Evolutionary conservation across 108 stramenopile species (phyloP).

Genomic region (Cyclotella choctawhatcheeana): DNA sequence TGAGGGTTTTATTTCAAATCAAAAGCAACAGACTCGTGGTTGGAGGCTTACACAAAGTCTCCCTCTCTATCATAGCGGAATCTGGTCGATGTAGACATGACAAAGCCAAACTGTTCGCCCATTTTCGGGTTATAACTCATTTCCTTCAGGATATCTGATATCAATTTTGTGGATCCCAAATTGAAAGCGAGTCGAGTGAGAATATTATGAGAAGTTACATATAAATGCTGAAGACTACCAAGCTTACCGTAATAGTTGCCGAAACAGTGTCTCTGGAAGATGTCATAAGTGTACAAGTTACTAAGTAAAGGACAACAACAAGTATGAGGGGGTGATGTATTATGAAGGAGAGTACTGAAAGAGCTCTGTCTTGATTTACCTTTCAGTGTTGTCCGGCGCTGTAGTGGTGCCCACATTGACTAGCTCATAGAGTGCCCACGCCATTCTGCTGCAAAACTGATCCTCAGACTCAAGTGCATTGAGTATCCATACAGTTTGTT

Average conservation of each 20-base stretch:
- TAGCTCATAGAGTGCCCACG: conserved; percentile 79
- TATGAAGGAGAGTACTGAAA: no score
- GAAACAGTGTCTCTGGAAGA: conserved; percentile 67
- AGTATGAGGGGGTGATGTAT: not conserved
- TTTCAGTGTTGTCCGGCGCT: conserved; percentile 46
- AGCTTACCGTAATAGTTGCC: conserved; percentile 52
- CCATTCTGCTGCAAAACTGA: conserved; percentile 73
- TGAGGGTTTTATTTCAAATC: not conserved
- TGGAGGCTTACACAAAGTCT: not conserved
- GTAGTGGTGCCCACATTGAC: conserved; percentile 51
- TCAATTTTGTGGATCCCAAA: no score
- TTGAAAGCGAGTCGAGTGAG: not conserved
- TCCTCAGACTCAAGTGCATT: conserved; percentile 43
- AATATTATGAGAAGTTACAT: not conserved
- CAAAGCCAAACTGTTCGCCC: conserved; percentile 62
- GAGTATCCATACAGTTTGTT: conserved; percentile 46
- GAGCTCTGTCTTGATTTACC: no score
- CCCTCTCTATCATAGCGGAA: conserved; percentile 8
- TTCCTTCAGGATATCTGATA: conserved; percentile 50
- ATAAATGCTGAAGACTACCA: not conserved
- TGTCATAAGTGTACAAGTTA: conserved; percentile 61
- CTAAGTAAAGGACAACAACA: no score
- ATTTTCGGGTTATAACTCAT: conserved; percentile 58
- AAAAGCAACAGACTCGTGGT: not conserved
- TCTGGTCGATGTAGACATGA: conserved; percentile 41